Base-by-base conservation (phyloP, 352 stramenopile genomes). In the Elongisporangium anandrum region DNA sequence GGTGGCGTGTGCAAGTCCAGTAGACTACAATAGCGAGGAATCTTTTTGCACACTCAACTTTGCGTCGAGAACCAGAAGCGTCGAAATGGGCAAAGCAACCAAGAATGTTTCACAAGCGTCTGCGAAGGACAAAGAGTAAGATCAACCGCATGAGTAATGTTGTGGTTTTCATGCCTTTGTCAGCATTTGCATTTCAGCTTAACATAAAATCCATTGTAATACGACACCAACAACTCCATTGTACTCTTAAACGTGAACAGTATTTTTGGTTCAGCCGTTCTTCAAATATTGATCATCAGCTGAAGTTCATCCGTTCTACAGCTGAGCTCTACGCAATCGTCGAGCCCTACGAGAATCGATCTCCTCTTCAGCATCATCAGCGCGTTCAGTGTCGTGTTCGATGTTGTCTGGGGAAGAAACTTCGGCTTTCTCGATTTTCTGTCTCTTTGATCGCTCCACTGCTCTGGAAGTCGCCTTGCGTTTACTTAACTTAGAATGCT, bases 31-130 rank as follows among this genome's bases (percentile, higher is more conserved):
- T 68, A 84, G 78, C 23, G 85, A 93, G 57, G 93, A 98, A 60
- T 95, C 89, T 1, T 93, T 97, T 54, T 98, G 92, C 77, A 97
- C 89, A 47, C 82, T 98, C 54, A 96, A 97, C 77, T 98, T 98
- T 61, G 93, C 92, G 13, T 72, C 83, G 3, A 82, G 77, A 57
- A 87, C 78, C 17, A 72, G 92, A 39, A 95, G 85, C 47, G 88
- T 97, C 50, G 87, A 96, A 66, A 95, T 97, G 74, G 90, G 90
- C 47, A 90, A 92, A 61, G 90, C 85, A 15, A 92, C 81, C 8
- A 96, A 96, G 65, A 92, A 95, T 59, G 70, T 94, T 23, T 74
- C 72, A 4, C 64, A 75, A 47, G 64, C 63, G 5, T 61, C 63
- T 48, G 47, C 63, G 20, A 79, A 75, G 59, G 70, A 48, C 13